Percentiles rank a stretch among this genome's conserved stretches.
Conservation (phyloP, 148 eudicot species). For the Agrostemma githago region DNA sequence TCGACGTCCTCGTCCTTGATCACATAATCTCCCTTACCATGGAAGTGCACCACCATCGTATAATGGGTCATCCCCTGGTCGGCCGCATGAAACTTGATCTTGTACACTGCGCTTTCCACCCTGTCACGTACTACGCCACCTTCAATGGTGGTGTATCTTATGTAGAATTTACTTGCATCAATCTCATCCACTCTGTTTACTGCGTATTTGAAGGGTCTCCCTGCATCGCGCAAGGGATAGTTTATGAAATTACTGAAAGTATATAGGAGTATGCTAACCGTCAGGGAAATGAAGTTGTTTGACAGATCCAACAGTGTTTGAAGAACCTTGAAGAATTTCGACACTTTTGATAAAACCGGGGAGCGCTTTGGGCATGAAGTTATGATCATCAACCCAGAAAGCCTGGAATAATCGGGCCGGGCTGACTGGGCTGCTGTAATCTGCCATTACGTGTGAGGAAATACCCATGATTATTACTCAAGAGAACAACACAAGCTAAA, state of each 20-base stretch:
- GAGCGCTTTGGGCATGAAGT: slow-evolving; percentile 27
- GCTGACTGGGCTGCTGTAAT: slow-evolving; percentile 17
- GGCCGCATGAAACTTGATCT: slow-evolving; percentile 15
- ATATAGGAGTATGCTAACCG: slow-evolving; percentile 6
- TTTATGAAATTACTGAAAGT: too few species aligned
- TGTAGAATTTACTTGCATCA: slow-evolving; percentile 18
- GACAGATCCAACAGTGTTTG: slow-evolving; percentile 10
- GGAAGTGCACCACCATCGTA: slow-evolving; percentile 20
- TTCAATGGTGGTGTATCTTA: slow-evolving; percentile 25
- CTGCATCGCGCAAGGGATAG: background rate
- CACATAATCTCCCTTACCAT: slow-evolving; percentile 18
- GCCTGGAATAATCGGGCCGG: slow-evolving; percentile 28
- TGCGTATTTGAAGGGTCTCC: slow-evolving; percentile 12
- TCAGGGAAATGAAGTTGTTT: slow-evolving; percentile 19
- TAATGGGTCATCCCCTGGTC: slow-evolving; percentile 14
- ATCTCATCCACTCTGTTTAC: slow-evolving; percentile 23
- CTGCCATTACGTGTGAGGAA: slow-evolving; percentile 12
- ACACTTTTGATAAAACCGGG: slow-evolving; percentile 21
- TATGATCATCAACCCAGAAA: slow-evolving; percentile 25
- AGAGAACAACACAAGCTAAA: too few species aligned
- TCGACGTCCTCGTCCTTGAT: slow-evolving; percentile 21
- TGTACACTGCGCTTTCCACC: slow-evolving; percentile 17
- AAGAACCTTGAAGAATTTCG: slow-evolving; percentile 19
- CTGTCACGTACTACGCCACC: slow-evolving; percentile 15
- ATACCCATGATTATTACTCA: slow-evolving; percentile 20